Evolutionary conservation across 2,329 filamentous ascomycete species (phyloP).

Genomic region (Neurospora crassa): DNA sequence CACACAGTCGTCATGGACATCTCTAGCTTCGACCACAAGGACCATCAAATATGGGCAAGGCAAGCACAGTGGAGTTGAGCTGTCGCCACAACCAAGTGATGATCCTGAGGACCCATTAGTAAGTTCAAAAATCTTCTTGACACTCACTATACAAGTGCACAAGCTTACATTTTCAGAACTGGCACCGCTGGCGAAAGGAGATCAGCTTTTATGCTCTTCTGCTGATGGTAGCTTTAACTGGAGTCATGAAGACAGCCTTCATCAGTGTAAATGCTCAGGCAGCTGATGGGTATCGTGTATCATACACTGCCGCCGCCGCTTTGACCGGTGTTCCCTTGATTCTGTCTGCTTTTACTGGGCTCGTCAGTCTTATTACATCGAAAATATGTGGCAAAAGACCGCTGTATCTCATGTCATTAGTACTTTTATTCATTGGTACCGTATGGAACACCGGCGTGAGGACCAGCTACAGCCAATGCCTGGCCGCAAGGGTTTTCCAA

Average conservation of each 20-base stretch:
- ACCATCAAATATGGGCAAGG: constrained; percentile 39
- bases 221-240: constrained; percentile 34
- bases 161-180: constrained; percentile 34
- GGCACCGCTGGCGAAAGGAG: constrained; percentile 45
- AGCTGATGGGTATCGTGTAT: constrained; percentile 31
- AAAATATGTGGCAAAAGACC: constrained; percentile 43
- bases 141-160: background rate
- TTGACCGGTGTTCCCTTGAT: constrained; percentile 45
- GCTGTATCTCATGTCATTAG: constrained; percentile 38
- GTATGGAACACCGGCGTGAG: constrained; percentile 39
- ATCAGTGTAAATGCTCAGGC: constrained; percentile 37
- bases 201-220: constrained; percentile 38
- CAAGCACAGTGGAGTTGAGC: constrained; percentile 32
- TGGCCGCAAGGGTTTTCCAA: constrained; percentile 44
- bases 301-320: constrained; percentile 37
- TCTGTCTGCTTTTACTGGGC: constrained; percentile 35
- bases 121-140: constrained; percentile 14
- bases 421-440: constrained; percentile 37
- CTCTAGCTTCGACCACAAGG: constrained; percentile 22
- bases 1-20: constrained; percentile 26
- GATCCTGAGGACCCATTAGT: constrained; percentile 45
- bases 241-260: constrained; percentile 45
- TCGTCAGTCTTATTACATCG: constrained; percentile 32
- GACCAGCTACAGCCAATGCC: constrained; percentile 33
- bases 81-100: constrained; percentile 47